Percentiles rank a stretch among this genome's conserved stretches.
phyloP scores from a whole-genome alignment of 2,329 filamentous ascomycete species.

The Colletotrichum costaricense region DNA sequence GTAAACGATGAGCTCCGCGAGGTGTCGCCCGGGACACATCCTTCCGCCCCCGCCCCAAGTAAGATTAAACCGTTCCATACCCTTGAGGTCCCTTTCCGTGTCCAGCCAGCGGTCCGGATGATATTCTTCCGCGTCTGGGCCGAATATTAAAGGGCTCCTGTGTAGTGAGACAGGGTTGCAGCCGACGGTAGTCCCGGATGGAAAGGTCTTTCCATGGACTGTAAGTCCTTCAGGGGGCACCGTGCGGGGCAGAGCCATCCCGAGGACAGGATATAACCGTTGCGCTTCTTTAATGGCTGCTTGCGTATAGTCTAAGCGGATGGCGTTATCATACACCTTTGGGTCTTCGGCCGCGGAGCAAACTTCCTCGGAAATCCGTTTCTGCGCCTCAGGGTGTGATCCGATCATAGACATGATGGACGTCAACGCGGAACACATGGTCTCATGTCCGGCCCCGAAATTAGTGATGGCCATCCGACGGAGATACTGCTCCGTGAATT shows the following conservation, averaged over 20 bases:
- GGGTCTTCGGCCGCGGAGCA: constrained; percentile 26
- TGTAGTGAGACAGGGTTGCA: constrained; percentile 64
- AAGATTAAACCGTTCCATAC: constrained; percentile 61
- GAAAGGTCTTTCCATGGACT: constrained; percentile 54
- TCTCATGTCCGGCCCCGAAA: constrained; percentile 67
- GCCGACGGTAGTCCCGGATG: constrained; percentile 59
- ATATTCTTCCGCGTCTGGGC: constrained; percentile 55
- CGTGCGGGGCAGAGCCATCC: constrained; percentile 61
- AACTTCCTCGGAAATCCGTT: constrained; percentile 45
- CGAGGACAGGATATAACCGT: constrained; percentile 61
- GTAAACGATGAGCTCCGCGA: constrained; percentile 62
- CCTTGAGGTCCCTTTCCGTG: constrained; percentile 40
- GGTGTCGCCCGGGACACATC: constrained; percentile 61
- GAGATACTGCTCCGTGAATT: constrained; percentile 60
- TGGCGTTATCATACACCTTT: constrained; percentile 40
- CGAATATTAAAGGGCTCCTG: constrained; percentile 61
- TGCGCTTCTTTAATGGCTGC: constrained; percentile 64
- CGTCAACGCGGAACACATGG: constrained; percentile 63
- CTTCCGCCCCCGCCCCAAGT: constrained; percentile 64
- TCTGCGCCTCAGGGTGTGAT: constrained; percentile 47
- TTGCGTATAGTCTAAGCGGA: constrained; percentile 48
- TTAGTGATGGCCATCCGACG: constrained; percentile 65
- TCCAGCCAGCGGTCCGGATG: constrained; percentile 61
- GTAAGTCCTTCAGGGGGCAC: constrained; percentile 51
- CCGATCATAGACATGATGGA: constrained; percentile 60